Base-by-base conservation (phyloP, 768 basidiomycete genomes). In the Auriscalpium orientale region DNA sequence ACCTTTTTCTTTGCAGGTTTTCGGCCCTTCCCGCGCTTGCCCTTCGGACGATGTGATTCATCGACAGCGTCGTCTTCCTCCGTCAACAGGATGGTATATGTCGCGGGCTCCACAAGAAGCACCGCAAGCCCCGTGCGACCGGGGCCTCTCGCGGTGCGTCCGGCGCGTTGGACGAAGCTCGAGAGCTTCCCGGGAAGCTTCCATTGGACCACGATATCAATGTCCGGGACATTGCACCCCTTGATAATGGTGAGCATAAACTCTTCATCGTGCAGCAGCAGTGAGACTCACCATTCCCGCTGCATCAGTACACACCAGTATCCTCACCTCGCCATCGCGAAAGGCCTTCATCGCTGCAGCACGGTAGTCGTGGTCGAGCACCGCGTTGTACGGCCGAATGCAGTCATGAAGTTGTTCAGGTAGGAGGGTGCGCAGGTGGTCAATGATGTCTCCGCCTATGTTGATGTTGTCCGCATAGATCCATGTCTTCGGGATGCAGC, bases 191-290 rank as follows among this genome's bases (percentile, higher is more conserved):
- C 21, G 0, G 74, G 68, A 1, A 67, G 20, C 36, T 71, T 74
- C 72, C 72, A 76, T 43, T 74, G 73, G 0, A 74, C 67, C 1
- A 74, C 72, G 20, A 71, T 34, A 12, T 72, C 71, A 3, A 75
- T 62, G 50, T 73, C 66, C 0, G 51, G 64, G 56, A 61, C 49
- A 56, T 63, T 56, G 28, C 54, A 64, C 1, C 74, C 59, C 50
- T 60, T 10, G 34, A 33, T 8, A 46, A 16, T 12, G 12, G 34
- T n/a, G 10, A 54, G 22, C 3, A 18, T 35, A 53, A 7, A 52
- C 43, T 18, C 12, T 37, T 6, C 18, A 8, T 18, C 18, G 18
- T 4, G 3, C 28, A 28, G 4, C 46, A 10, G 1, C 1, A 13
- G n/a, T n/a, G n/a, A 20, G 8, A 58, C 62, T 51, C 38, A 61